Conservation (phyloP, 306 rosid genomes). For the Pyrus bretschneideri region DNA sequence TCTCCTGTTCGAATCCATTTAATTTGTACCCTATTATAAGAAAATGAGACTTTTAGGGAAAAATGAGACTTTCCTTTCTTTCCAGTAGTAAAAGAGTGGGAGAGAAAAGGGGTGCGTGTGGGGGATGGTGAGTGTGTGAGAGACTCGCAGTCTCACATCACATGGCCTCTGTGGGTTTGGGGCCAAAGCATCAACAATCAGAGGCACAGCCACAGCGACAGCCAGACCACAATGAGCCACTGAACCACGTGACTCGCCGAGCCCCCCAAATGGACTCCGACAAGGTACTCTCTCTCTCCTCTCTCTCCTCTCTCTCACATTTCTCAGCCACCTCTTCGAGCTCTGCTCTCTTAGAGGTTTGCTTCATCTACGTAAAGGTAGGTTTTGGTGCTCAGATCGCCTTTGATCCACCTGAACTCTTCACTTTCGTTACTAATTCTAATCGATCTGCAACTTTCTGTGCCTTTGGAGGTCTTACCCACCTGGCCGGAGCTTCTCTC, state of each 20-base stretch:
- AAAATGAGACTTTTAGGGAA: neutral
- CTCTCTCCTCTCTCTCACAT: conserved; percentile 7
- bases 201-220: conserved; percentile 36
- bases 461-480: conserved; percentile 15
- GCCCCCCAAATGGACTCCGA: conserved; percentile 54
- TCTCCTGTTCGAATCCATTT: too few species aligned
- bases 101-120: conserved; percentile 2
- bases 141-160: conserved; percentile 16
- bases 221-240: conserved; percentile 31
- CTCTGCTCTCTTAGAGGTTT: neutral
- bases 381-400: conserved; percentile 34
- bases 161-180: conserved; percentile 72
- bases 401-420: conserved; percentile 37
- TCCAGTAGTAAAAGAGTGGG: neutral
- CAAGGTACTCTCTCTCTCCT: conserved; percentile 44
- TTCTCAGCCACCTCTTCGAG: neutral
- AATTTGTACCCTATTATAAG: too few species aligned
- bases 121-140: neutral
- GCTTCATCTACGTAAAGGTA: neutral
- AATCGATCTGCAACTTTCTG: conserved; percentile 42
- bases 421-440: conserved; percentile 20
- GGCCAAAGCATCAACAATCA: conserved; percentile 53
- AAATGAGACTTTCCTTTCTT: neutral
- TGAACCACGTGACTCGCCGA: conserved; percentile 34
- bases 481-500: conserved; percentile 26